These are phyloP conservation scores for Bruguiera gymnorhiza DNA, from an alignment of 345 rosid species.

Conservation along the genomic window DNA sequence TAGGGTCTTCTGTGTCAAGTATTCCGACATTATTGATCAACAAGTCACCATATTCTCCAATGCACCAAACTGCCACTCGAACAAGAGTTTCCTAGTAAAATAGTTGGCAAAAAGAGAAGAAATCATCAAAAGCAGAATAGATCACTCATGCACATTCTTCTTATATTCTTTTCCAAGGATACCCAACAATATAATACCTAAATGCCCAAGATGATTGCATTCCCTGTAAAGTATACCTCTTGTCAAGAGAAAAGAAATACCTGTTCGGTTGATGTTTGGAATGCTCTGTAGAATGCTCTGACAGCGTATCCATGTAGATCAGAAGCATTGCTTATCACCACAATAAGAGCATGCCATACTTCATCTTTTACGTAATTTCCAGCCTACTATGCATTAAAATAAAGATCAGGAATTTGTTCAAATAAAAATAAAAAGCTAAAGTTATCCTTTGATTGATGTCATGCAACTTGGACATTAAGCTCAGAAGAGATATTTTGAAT, in stretches of 20 bases:
- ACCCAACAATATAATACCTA: background rate
- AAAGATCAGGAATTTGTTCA: conserved; percentile 6
- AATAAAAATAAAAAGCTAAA: conserved; percentile 4
- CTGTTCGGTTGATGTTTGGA: conserved; percentile 78
- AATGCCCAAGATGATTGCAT: conserved; percentile 25
- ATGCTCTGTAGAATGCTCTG: conserved; percentile 79
- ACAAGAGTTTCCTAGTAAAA: conserved; percentile 79
- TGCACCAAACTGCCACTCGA: conserved; percentile 97
- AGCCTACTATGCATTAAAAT: conserved; percentile 60
- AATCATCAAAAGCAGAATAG: background rate
- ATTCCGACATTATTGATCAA: conserved; percentile 82
- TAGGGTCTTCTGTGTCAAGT: conserved; percentile 84
- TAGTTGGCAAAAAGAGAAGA: conserved; percentile 13
- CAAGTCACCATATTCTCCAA: conserved; percentile 98
- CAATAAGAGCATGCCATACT: conserved; percentile 93
- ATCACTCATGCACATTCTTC: background rate
- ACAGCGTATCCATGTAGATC: conserved; percentile 96
- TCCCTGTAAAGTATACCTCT: conserved; percentile 12
- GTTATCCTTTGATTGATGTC: background rate
- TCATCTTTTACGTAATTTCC: conserved; percentile 98
- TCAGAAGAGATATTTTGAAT: background rate
- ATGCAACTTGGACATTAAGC: background rate
- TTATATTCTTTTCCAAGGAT: background rate
- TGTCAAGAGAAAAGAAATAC: conserved; percentile 31
- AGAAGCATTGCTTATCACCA: conserved; percentile 91